Conservation (phyloP, 139 green algal genomes). For the Auxenochlorella pyrenoidosa region DNA sequence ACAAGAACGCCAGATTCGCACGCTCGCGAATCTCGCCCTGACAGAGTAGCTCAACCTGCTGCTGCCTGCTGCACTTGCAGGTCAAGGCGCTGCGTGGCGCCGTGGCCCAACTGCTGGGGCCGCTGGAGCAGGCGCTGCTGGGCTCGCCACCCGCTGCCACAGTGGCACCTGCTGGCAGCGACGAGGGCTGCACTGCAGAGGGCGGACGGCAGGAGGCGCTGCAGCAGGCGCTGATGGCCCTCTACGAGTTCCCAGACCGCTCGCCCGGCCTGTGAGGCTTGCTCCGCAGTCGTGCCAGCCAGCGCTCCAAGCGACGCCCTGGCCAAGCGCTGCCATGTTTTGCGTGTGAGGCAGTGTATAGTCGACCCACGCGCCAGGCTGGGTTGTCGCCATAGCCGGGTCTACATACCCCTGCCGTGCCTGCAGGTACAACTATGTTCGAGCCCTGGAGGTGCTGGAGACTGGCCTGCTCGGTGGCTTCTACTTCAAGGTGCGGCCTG, state of each 20-base stretch:
- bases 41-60: too few species aligned
- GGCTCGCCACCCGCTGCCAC: background rate
- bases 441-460: slow-evolving; percentile 60
- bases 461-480: slow-evolving; percentile 57
- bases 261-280: background rate
- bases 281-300: too few species aligned
- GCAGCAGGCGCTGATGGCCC: slow-evolving; percentile 13
- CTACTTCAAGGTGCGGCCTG: slow-evolving; percentile 45
- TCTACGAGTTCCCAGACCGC: slow-evolving; percentile 48
- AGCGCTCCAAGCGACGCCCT: too few species aligned
- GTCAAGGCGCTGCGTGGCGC: slow-evolving; percentile 33
- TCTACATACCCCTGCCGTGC: background rate
- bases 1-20: too few species aligned
- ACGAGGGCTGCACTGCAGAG: background rate
- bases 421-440: slow-evolving; percentile 64
- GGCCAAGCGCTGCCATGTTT: too few species aligned
- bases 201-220: background rate
- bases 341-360: too few species aligned
- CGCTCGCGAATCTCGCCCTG: too few species aligned
- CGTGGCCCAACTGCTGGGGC: slow-evolving; percentile 12
- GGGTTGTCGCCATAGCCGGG: too few species aligned
- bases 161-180: background rate
- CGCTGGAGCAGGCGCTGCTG: slow-evolving; percentile 18
- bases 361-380: too few species aligned
- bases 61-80: background rate